A percentile compares a stretch with the other conserved stretches of the same genome.
Evolutionary conservation across 345 rosid species (phyloP).

Genomic region (Luvunga scandens): DNA sequence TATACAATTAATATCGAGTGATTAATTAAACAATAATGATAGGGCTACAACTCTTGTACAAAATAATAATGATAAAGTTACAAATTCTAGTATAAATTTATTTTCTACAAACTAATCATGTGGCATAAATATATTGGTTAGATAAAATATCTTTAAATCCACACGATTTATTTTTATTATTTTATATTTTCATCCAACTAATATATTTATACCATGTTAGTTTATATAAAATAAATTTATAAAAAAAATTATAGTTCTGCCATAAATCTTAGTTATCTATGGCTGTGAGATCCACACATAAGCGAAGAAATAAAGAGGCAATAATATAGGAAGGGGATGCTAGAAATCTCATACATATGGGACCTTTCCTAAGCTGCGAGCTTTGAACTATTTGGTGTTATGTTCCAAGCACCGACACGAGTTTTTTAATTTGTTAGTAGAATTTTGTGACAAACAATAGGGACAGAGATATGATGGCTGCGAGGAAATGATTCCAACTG

Average conservation of each 20-base stretch:
- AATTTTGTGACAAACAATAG: neutral
- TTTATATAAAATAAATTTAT: no score
- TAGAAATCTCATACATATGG: conserved; percentile 3
- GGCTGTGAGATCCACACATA: conserved; percentile 14
- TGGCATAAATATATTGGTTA: no score
- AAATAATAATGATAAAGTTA: no score
- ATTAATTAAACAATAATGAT: neutral
- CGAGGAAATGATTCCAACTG: neutral
- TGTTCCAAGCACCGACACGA: neutral
- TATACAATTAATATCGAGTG: neutral
- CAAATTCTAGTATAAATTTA: no score
- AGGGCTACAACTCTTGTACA: no score
- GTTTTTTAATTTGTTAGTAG: neutral
- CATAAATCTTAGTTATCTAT: no score
- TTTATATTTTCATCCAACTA: no score
- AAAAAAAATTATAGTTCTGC: no score
- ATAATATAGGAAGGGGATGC: neutral
- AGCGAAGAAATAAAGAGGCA: neutral
- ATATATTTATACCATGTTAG: no score
- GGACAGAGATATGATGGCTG: neutral
- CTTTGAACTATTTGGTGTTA: neutral
- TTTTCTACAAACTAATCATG: no score
- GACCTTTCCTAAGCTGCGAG: conserved; percentile 2
- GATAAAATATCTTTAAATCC: no score
- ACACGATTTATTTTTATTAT: no score